Evolutionary conservation across 257 asterid species (phyloP), one percentile per base, ranked within the genome.

Genomic region (Coffea canephora): DNA sequence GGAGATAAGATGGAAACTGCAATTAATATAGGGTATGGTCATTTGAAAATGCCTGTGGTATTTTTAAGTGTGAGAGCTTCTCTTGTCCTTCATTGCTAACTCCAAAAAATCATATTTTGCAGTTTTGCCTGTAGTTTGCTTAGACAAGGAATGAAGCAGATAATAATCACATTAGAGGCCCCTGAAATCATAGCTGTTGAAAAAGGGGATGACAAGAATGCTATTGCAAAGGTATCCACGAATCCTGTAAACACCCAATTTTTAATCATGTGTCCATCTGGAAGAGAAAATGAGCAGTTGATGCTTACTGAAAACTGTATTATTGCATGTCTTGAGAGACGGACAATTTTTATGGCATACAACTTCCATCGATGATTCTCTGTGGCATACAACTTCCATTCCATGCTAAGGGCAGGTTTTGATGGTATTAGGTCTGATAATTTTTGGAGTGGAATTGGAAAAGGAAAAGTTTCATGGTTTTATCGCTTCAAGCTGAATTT

Each of bases 1-100:
- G 98, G 98, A 80, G 98, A 94, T 84, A 93, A 94, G 84, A 91
- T 94, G 97, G 98, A 94, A 88, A 94, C 98, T 45, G 98, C 98
- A 83, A 94, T 94, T 72, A 94, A 95, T 80, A 93, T 95, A 41
- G 99, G 99, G 83, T 74, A 79, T 39, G 46, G 46, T 61, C 70
- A 23, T 66, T 19, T 59, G 71, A 8, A 39, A 25, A 34, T 31
- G n/a, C 16, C 39, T 74, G 52, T 75, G 49, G 16, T 48, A 59
- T 67, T 52, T 52, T 73, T 69, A 41, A 61, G 74, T 39, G 31
- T 71, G 45, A 49, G 45, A 21, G 41, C 46, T 71, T 79, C 36
- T 52, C 70, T 81, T 82, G 72, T 65, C 27, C 43, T 74, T 48
- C 77, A 64, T 65, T 73, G 78, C 88, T 91, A 80, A 92, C 83